phyloP scores from a whole-genome alignment of 2,329 filamentous ascomycete species.

The Paecilomyces formosus region DNA sequence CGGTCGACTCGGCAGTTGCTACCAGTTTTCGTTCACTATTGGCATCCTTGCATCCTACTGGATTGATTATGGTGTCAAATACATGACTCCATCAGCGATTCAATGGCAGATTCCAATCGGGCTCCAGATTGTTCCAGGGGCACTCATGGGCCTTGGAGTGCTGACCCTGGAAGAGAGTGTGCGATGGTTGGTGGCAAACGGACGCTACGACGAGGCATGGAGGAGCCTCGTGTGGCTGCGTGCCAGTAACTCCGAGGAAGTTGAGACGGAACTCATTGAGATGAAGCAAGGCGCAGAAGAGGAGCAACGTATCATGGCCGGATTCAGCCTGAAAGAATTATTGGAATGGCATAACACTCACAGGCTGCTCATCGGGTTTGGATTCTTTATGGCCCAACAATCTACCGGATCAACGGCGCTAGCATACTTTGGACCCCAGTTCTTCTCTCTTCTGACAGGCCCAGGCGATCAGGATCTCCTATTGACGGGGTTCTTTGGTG shows the following conservation, averaged over 20 bases:
- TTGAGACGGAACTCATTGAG: conserved; percentile 42
- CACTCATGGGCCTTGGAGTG: conserved; percentile 42
- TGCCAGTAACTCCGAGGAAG: conserved; percentile 30
- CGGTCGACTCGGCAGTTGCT: conserved; percentile 44
- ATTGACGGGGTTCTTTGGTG: conserved; percentile 48
- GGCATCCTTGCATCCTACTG: conserved; percentile 48
- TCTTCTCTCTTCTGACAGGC: conserved; percentile 46
- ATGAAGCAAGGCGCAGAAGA: conserved; percentile 42
- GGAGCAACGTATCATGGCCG: conserved; percentile 39
- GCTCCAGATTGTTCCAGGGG: conserved; percentile 43
- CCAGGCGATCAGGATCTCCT: conserved; percentile 39
- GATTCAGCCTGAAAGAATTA: conserved; percentile 38
- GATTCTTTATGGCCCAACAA: conserved; percentile 46
- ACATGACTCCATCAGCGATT: conserved; percentile 17
- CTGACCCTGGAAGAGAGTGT: conserved; percentile 43
- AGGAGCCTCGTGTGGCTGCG: conserved; percentile 46
- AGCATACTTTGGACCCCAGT: conserved; percentile 50
- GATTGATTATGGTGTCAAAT: conserved; percentile 42
- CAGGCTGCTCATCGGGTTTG: conserved; percentile 37
- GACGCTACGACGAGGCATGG: conserved; percentile 40
- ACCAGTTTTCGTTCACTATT: conserved; percentile 45
- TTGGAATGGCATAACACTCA: conserved; percentile 39
- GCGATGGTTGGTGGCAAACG: conserved; percentile 43
- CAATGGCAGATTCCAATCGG: conserved; percentile 54
- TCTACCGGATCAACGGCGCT: conserved; percentile 49